Conservation (phyloP, 768 basidiomycete species). For the Hypholoma sublateritium region DNA sequence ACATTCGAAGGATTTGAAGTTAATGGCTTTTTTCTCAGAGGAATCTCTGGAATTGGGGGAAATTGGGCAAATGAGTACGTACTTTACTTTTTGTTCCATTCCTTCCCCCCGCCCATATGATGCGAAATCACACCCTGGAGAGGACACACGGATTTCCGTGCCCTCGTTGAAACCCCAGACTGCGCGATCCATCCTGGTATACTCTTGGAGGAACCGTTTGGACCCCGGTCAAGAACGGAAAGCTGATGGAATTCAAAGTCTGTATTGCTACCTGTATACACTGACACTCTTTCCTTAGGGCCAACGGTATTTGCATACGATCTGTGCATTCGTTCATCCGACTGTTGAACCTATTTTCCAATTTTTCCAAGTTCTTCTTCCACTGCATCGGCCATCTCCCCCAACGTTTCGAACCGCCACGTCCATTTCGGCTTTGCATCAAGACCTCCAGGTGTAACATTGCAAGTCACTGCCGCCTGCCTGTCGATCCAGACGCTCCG, state of each 20-base stretch:
- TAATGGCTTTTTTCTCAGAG: no score
- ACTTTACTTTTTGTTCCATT: not conserved
- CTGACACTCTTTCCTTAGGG: no score
- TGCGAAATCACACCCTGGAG: slow-evolving; percentile 14
- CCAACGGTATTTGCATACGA: no score
- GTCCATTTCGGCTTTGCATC: slow-evolving; percentile 34
- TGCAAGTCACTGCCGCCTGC: slow-evolving; percentile 43
- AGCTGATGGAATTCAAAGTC: slow-evolving; percentile 15
- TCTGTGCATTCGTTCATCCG: no score
- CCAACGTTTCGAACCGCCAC: slow-evolving; percentile 60
- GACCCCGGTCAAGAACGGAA: slow-evolving; percentile 25
- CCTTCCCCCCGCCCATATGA: not conserved
- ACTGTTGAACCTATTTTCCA: no score
- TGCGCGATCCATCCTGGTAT: slow-evolving; percentile 18
- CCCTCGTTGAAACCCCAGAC: slow-evolving; percentile 23
- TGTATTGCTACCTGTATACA: not conserved
- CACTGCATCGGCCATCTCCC: slow-evolving; percentile 60
- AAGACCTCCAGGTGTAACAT: slow-evolving; percentile 31
- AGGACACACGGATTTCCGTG: slow-evolving; percentile 2
- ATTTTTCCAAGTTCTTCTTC: slow-evolving; percentile 32
- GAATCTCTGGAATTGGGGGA: not conserved
- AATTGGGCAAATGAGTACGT: not conserved
- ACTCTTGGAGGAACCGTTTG: slow-evolving; percentile 21
- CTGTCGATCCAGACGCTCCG: slow-evolving; percentile 69
- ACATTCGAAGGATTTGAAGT: no score